Base-by-base conservation (phyloP, 2,329 filamentous ascomycete species). In the Diaporthe destruens region DNA sequence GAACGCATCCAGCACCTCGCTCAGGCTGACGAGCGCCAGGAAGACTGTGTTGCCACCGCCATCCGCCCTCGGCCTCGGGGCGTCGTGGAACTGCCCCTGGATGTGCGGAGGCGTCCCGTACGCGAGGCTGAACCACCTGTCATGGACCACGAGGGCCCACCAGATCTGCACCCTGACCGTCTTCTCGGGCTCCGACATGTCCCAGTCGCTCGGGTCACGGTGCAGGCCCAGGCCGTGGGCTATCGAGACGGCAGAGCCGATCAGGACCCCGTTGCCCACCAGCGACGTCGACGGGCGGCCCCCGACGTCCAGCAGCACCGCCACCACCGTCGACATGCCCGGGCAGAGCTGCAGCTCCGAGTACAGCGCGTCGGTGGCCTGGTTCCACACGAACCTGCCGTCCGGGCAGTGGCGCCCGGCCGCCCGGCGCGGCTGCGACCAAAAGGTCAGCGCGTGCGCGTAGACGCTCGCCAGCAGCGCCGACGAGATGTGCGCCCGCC, bases 261-360 rank as follows among this genome's bases (percentile, higher is more conserved):
- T 79, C 49, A 85, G 81, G 0, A 86, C 82, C 0, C 85, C 85
- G 74, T 90, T 90, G 0, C 89, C 88, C 7, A 89, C 87, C 77
- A 91, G 86, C 1, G 88, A 88, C 8, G 88, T 89, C 8, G 88
- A 88, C 1, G 90, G 90, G 3, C 90, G 83, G 1, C 90, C 90
- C 0, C 86, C 87, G 2, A 91, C 80, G 75, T 92, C 90, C 12
- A 92, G 82, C 11, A 91, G 78, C 6, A 88, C 85, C 2, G 89
- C 86, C 29, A 87, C 84, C 32, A 92, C 85, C 0, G 88, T 89
- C 1, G 89, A 88, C 55, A 91, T 81, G 1, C 89, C 87, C 0
- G 89, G 89, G 0, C 87, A 87, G 1, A 88, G 84, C 65, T 89
- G 86, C 8, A 91, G 85, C 72, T 91, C 89, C 0, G 86, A 88